Base-by-base conservation (phyloP, 805 yeast genomes). In the Cyberlindnera lachancei region DNA sequence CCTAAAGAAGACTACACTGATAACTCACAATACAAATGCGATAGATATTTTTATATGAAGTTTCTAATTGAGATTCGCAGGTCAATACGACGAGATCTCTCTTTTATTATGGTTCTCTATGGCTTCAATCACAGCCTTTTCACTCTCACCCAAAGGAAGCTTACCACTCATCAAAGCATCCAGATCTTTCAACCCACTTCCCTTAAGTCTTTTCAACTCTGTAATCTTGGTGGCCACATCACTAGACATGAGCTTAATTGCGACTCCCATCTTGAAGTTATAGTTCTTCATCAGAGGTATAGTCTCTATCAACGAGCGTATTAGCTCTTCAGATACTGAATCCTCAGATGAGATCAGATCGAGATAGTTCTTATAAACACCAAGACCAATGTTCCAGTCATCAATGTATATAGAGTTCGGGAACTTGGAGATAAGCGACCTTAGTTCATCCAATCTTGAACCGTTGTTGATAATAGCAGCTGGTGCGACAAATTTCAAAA, bases 401-500 rank as follows among this genome's bases (percentile, higher is more conserved):
- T 69, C 53, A 11, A 70, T 58, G 16, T 51, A 54, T 7, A 64
- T 62, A 1, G 48, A 46, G 23, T 53, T 56, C 10, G 78, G 79
- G 53, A 70, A 70, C 37, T 51, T 38, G 3, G 49, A 34, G 26
- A 71, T 46, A 8, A 80, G 39, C 2, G 35, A 37, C n/a, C 50
- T 45, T n/a, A 74, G 44, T 9, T 48, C 41, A 6, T 36, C 28
- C 17, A 64, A 33, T 25, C 44, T 39, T 5, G 48, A 35, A 2
- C 55, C 57, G 35, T 70, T 67, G n/a, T 70, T 63, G 12, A 78
- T 68, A 1, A 88, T 72, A 4, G 79, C 70, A 11, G 56, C 53
- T 7, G 97, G 97, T 0, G 90, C 97, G 19, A 86, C 79, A 4
- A 64, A 52, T 1, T 59, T 49, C 7, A 77, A 45, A 4, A 84